Percentiles rank a stretch among this genome's conserved stretches.
These are phyloP conservation scores for Basidiobolus meristosporus DNA, from an alignment of 371 early-diverging fungal genomes.

Conservation along the genomic window DNA sequence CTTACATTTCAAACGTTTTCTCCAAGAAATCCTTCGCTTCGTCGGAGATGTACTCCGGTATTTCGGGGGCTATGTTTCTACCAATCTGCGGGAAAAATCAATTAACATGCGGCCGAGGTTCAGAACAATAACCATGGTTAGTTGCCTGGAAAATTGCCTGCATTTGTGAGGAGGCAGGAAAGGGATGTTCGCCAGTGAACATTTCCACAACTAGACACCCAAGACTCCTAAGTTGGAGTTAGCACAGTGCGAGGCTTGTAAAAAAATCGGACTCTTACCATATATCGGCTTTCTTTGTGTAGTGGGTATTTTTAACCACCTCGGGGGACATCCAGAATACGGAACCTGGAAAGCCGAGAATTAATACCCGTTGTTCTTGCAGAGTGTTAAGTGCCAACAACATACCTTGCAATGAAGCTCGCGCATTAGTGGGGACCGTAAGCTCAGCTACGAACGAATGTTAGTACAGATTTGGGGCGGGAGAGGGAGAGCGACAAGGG, in stretches of 20 bases:
- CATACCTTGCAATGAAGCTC: slow-evolving; percentile 50
- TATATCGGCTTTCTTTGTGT: slow-evolving; percentile 69
- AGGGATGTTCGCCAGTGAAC: slow-evolving; percentile 88
- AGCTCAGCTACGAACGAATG: slow-evolving; percentile 1
- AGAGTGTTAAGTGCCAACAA: too few relatives aligned
- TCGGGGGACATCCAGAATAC: slow-evolving; percentile 92
- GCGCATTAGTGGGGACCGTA: slow-evolving; percentile 5
- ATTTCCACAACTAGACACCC: slow-evolving; percentile 93
- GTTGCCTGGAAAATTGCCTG: slow-evolving; percentile 69
- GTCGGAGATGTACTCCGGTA: slow-evolving; percentile 47
- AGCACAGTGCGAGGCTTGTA: background rate
- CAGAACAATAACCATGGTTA: background rate
- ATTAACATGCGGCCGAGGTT: background rate
- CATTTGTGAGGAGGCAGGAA: slow-evolving; percentile 78
- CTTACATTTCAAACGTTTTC: slow-evolving; percentile 53
- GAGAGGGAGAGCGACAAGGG: background rate
- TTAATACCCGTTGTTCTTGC: too few relatives aligned
- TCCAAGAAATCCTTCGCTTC: slow-evolving; percentile 61
- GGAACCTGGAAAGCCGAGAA: slow-evolving; percentile 28
- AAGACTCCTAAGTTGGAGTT: slow-evolving; percentile 17
- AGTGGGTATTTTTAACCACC: slow-evolving; percentile 63
- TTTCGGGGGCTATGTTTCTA: slow-evolving; percentile 52
- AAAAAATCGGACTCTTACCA: slow-evolving; percentile 21
- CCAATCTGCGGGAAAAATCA: slow-evolving; percentile 35
- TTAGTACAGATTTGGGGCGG: background rate